Percentiles rank a stretch among this genome's conserved stretches.
Evolutionary conservation across 2,329 filamentous ascomycete genomes (phyloP).

Genomic region (Tetracladium maxilliforme): DNA sequence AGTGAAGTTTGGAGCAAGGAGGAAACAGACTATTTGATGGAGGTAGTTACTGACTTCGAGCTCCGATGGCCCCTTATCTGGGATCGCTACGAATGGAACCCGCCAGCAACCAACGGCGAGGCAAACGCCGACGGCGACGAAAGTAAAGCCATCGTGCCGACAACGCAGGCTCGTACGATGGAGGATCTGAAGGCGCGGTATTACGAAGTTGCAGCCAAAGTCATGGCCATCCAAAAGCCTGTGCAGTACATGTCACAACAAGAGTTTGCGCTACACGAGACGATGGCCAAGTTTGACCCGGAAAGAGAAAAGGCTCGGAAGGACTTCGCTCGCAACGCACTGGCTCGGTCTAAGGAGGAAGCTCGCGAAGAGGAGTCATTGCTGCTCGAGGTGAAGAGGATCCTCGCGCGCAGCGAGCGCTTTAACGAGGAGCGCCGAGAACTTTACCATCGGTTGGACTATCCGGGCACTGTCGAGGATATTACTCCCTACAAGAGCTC

Average conservation of each 20-base stretch:
- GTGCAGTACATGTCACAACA: constrained; percentile 75
- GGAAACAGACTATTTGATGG: constrained; percentile 85
- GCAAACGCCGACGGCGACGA: constrained; percentile 25
- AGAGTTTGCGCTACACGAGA: constrained; percentile 72
- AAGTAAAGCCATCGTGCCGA: constrained; percentile 35
- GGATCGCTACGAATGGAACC: constrained; percentile 74
- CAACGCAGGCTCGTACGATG: constrained; percentile 47
- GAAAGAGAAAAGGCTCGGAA: constrained; percentile 69
- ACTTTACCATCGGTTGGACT: constrained; percentile 75
- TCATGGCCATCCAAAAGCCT: constrained; percentile 69
- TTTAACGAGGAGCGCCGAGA: constrained; percentile 82
- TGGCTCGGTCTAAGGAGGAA: constrained; percentile 72
- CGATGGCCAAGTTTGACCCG: constrained; percentile 76
- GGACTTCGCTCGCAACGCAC: constrained; percentile 64
- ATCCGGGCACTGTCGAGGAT: constrained; percentile 50
- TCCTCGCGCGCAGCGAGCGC: constrained; percentile 71
- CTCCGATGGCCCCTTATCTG: constrained; percentile 83
- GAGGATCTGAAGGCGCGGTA: constrained; percentile 88
- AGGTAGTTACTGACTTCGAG: constrained; percentile 62
- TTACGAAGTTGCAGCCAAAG: constrained; percentile 71
- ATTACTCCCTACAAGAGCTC: constrained; percentile 70
- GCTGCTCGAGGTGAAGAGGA: constrained; percentile 80
- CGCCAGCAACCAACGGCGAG: constrained; percentile 26
- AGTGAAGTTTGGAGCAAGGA: constrained; percentile 75
- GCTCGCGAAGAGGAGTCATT: constrained; percentile 84